phyloP scores from a whole-genome alignment of 495 filamentous ascomycete species.

The Penicillium tannophilum region DNA sequence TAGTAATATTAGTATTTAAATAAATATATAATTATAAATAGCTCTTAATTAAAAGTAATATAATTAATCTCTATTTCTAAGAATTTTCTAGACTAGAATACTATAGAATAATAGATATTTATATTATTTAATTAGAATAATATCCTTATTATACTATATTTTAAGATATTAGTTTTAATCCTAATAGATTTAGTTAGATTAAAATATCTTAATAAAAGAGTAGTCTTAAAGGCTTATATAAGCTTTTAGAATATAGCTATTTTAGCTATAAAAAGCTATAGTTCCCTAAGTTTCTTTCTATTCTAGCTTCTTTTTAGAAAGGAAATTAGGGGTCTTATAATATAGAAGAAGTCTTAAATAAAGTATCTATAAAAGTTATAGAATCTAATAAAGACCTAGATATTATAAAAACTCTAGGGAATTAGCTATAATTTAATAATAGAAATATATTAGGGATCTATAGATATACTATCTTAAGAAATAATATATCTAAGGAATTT shows the following conservation, averaged over 20 bases:
- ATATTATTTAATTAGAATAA: not conserved
- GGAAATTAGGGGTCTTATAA: not conserved
- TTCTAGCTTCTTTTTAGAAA: not conserved
- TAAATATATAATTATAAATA: not conserved
- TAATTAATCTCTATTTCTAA: not conserved
- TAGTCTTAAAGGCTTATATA: too few relatives aligned
- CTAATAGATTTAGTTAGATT: too few relatives aligned
- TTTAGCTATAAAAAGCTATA: not conserved
- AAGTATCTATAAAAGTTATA: conserved; percentile 1
- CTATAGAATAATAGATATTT: not conserved
- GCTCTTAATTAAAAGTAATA: not conserved
- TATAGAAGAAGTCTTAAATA: not conserved
- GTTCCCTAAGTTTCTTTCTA: not conserved
- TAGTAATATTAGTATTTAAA: not conserved
- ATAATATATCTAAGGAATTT: not conserved
- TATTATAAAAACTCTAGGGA: not conserved
- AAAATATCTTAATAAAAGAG: too few relatives aligned
- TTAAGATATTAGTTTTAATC: too few relatives aligned
- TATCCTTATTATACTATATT: not conserved
- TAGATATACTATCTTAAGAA: too few relatives aligned
- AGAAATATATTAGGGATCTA: not conserved
- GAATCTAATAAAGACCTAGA: not conserved
- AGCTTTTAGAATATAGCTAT: too few relatives aligned
- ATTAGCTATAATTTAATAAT: not conserved
- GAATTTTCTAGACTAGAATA: not conserved